Percentiles rank a stretch among this genome's conserved stretches.
phyloP scores from a whole-genome alignment of 805 yeast species.

The Candida palmyrensis region DNA sequence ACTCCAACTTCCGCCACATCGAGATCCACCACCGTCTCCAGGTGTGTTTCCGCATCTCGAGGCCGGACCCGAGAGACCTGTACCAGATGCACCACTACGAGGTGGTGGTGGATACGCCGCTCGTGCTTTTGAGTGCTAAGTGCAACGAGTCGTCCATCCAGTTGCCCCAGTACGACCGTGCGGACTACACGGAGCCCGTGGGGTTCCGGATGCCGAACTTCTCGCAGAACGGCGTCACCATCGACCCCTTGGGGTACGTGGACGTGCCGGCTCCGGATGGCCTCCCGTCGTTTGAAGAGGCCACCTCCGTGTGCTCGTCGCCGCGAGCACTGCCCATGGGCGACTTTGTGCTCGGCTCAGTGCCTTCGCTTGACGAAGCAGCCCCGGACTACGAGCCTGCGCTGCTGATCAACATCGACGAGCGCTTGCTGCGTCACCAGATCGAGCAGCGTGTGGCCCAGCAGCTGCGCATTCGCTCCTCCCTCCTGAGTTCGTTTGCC shows the following conservation, averaged over 20 bases:
- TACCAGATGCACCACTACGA: conserved; percentile 66
- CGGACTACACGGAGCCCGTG: conserved; percentile 7
- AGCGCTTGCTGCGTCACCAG: background rate
- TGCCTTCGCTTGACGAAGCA: conserved; percentile 25
- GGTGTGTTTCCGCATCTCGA: conserved; percentile 62
- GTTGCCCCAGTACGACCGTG: conserved; percentile 35
- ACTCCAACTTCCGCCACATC: conserved; percentile 57
- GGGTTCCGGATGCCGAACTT: conserved; percentile 4
- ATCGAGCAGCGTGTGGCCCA: background rate
- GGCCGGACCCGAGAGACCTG: conserved; percentile 45
- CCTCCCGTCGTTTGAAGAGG: conserved; percentile 65
- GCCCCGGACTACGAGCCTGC: conserved; percentile 29
- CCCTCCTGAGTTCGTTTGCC: conserved; percentile 31
- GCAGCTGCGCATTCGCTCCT: conserved; percentile 15
- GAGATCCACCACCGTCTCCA: conserved; percentile 65
- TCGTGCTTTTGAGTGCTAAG: conserved; percentile 41
- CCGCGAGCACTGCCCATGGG: conserved; percentile 5
- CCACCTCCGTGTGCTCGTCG: conserved; percentile 42
- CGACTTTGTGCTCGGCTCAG: conserved; percentile 32
- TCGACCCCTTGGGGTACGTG: conserved; percentile 18
- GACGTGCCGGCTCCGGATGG: conserved; percentile 16
- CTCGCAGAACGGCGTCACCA: conserved; percentile 23
- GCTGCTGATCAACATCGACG: background rate
- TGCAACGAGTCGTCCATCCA: conserved; percentile 37
- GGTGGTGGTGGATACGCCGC: conserved; percentile 75